Conservation (phyloP, 257 asterid species). For the Eucommia ulmoides region DNA sequence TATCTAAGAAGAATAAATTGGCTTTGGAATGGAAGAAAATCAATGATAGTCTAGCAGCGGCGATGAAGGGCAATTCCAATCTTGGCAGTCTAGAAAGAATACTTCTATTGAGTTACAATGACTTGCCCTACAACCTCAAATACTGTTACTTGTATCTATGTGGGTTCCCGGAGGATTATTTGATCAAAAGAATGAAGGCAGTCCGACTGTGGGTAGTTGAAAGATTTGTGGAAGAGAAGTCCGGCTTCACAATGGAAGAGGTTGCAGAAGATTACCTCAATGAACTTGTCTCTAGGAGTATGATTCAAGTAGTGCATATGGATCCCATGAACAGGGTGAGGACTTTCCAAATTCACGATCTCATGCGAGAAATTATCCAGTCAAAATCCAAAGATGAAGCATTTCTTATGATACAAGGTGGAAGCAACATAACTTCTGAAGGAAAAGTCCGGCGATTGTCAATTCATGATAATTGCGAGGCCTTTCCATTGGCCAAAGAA, state of each 20-base stretch:
- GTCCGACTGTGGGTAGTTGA: background rate
- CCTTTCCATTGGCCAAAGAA: background rate
- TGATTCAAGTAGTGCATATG: background rate
- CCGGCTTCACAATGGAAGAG: background rate
- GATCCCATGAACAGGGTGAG: background rate
- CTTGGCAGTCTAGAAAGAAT: background rate
- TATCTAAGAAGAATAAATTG: background rate
- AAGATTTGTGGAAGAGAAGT: background rate
- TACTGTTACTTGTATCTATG: background rate
- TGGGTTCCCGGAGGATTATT: background rate
- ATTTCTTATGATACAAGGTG: background rate
- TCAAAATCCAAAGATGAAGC: background rate
- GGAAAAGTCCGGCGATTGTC: background rate
- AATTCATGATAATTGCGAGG: background rate
- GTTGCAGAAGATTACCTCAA: background rate
- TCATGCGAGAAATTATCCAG: background rate
- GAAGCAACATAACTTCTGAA: background rate
- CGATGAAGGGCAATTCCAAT: background rate
- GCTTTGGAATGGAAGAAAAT: background rate
- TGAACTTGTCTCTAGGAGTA: background rate
- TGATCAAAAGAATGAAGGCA: background rate
- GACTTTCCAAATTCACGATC: background rate
- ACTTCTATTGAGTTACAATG: background rate
- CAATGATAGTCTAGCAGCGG: background rate
- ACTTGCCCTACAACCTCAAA: background rate